Base-by-base conservation (phyloP, 805 yeast species). In the Candida montana region DNA sequence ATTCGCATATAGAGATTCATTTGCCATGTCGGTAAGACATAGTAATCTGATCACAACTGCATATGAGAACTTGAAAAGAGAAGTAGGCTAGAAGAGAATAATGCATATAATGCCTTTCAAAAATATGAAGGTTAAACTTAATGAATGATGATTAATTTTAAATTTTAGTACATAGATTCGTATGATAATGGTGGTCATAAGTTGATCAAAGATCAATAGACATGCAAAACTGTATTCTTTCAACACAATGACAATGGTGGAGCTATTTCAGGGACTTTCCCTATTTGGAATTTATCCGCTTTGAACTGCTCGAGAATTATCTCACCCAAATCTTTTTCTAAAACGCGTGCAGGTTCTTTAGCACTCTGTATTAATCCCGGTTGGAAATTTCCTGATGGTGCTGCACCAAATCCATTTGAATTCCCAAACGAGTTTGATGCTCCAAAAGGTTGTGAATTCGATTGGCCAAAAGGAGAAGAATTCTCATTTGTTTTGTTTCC, bases 181-280 rank as follows among this genome's bases (percentile, higher is more conserved):
- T n/a, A n/a, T n/a, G n/a, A n/a, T n/a, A n/a, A n/a, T n/a, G n/a
- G n/a, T n/a, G n/a, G n/a, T n/a, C n/a, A n/a, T n/a, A n/a, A n/a
- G n/a, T n/a, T n/a, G n/a, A n/a, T n/a, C n/a, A n/a, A n/a, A n/a
- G n/a, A n/a, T n/a, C n/a, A n/a, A n/a, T n/a, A n/a, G n/a, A n/a
- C n/a, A n/a, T n/a, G n/a, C n/a, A n/a, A n/a, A n/a, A n/a, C n/a
- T n/a, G n/a, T n/a, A n/a, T n/a, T n/a, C 31, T 3, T 39, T 42
- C 39, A 64, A 44, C 73, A 64, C 31, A 73, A 55, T 40, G 67
- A 69, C 9, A 69, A 31, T 2, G 93, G 89, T 6, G 95, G 93
- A 3, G 88, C 79, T 6, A 77, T 52, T 44, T 83, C 91, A 0
- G 95, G 95, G 2, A 84, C 76, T 20, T 62, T 60, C 0, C 90